phyloP scores from a whole-genome alignment of 371 early-diverging fungal genomes.

The Mortierella sp. region DNA sequence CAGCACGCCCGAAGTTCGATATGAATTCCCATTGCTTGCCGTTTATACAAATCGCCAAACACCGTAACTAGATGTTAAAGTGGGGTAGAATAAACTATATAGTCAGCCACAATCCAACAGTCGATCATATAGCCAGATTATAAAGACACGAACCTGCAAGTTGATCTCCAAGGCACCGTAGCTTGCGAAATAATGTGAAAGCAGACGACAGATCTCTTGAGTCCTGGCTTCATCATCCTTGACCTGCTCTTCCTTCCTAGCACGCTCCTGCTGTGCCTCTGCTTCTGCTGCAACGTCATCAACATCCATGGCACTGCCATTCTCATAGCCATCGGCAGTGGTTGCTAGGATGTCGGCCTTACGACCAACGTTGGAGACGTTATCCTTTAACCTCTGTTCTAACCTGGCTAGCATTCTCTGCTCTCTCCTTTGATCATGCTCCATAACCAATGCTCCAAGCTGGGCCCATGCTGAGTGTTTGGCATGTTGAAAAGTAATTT shows the following conservation, averaged over 20 bases:
- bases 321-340: not conserved
- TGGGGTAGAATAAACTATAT: not conserved
- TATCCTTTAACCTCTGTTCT: constrained; percentile 5
- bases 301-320: constrained; percentile 6
- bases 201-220: constrained; percentile 19
- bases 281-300: not conserved
- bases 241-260: constrained; percentile 16
- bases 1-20: constrained; percentile 30
- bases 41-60: constrained; percentile 37
- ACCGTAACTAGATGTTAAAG: constrained; percentile 23
- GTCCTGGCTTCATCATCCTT: constrained; percentile 18
- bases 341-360: not conserved
- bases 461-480: constrained; percentile 23
- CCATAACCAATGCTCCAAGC: constrained; percentile 25
- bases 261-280: not conserved
- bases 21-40: constrained; percentile 48
- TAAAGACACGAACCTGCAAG: constrained; percentile 31
- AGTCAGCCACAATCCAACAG: not conserved
- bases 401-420: constrained; percentile 14
- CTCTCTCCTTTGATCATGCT: constrained; percentile 26
- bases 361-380: not conserved
- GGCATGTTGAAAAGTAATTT: constrained; percentile 15
- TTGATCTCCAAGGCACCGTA: constrained; percentile 34
- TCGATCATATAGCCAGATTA: not conserved
- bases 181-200: constrained; percentile 9